These are phyloP conservation scores for Phytophthora chlamydospora DNA, from an alignment of 352 stramenopile species.

Conservation along the genomic window DNA sequence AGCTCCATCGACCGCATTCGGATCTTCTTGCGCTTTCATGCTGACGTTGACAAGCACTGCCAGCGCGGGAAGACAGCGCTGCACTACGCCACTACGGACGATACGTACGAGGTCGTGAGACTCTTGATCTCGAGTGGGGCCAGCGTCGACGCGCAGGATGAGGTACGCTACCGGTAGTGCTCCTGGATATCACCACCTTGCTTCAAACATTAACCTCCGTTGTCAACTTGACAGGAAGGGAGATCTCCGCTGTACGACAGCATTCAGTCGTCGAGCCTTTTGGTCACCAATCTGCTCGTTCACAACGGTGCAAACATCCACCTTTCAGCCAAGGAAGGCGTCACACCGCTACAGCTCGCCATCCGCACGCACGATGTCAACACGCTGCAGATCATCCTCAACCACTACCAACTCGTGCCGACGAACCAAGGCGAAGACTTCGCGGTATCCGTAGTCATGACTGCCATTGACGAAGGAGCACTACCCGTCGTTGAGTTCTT, in stretches of 20 bases:
- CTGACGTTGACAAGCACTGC: conserved; percentile 10
- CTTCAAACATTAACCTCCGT: neutral
- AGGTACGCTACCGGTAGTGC: too few relatives aligned
- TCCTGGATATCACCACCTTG: too few relatives aligned
- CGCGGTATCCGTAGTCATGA: conserved; percentile 14
- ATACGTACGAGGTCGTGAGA: conserved; percentile 1
- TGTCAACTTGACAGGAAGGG: conserved; percentile 18
- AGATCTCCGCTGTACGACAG: conserved; percentile 21
- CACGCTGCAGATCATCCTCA: conserved; percentile 32
- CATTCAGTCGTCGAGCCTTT: conserved; percentile 21
- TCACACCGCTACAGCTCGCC: conserved; percentile 13
- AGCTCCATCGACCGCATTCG: conserved; percentile 2
- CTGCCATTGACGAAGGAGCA: conserved; percentile 13
- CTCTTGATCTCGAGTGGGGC: neutral
- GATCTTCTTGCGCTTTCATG: conserved; percentile 2
- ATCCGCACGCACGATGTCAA: conserved; percentile 13
- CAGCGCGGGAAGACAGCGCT: conserved; percentile 17
- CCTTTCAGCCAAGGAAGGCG: conserved; percentile 9
- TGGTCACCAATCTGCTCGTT: conserved; percentile 23
- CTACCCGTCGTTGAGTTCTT: conserved; percentile 19
- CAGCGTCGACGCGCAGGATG: neutral
- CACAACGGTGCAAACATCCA: conserved; percentile 15
- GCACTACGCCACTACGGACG: conserved; percentile 12
- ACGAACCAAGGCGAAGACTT: conserved; percentile 22
- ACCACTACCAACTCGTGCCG: conserved; percentile 24